Evolutionary conservation across 164 flowering plant genomes (phyloP).

Genomic region (Macadamia integrifolia): DNA sequence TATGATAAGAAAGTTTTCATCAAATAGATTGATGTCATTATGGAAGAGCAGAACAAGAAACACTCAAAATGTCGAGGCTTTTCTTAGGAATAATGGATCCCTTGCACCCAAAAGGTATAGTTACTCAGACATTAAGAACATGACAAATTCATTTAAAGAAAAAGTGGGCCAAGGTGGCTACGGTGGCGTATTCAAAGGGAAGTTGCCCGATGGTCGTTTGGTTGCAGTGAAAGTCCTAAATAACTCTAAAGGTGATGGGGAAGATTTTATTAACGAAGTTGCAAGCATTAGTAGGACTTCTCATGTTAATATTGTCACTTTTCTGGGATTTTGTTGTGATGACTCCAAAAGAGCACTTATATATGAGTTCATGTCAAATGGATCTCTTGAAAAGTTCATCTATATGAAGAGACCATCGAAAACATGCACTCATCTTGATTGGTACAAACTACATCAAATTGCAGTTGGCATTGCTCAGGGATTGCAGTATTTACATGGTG

Average conservation of each 20-base stretch:
- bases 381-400: slow-evolving; percentile 43
- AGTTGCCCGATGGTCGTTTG: too few species aligned
- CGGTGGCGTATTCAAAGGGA: slow-evolving; percentile 27
- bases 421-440: slow-evolving; percentile 8
- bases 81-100: slow-evolving; percentile 16
- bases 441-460: slow-evolving; percentile 15
- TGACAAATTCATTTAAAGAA: slow-evolving; percentile 4
- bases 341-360: slow-evolving; percentile 30
- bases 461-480: too few species aligned
- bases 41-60: neutral
- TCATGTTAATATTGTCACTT: slow-evolving; percentile 33
- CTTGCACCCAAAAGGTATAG: slow-evolving; percentile 25
- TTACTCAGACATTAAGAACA: slow-evolving; percentile 26
- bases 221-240: too few species aligned
- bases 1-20: too few species aligned
- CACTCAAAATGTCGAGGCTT: too few species aligned
- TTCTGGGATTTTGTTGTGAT: slow-evolving; percentile 33
- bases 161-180: slow-evolving; percentile 10
- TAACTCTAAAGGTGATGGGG: too few species aligned
- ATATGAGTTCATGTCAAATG: slow-evolving; percentile 39
- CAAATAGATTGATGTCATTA: too few species aligned
- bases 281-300: too few species aligned
- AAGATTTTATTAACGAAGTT: too few species aligned
- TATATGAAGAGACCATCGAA: slow-evolving; percentile 1
- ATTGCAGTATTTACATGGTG: too few species aligned